phyloP scores from a whole-genome alignment of 495 filamentous ascomycete species.

The Geopyxis carbonaria region DNA sequence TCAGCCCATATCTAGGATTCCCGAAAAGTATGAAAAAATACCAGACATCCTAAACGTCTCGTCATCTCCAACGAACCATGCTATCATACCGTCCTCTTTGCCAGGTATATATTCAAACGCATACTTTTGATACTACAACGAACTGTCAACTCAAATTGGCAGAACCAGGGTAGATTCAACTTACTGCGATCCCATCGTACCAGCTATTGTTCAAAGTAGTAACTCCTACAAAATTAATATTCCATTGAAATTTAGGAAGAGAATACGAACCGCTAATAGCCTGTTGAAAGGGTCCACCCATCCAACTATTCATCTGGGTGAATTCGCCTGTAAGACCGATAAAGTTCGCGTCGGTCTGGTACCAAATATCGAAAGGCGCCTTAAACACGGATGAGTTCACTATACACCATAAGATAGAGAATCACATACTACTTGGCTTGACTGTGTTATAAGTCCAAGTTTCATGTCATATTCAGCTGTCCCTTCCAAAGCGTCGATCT shows the following conservation, averaged over 20 bases:
- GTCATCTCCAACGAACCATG: slow-evolving; percentile 52
- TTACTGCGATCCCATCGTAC: slow-evolving; percentile 47
- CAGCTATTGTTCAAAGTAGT: slow-evolving; percentile 58
- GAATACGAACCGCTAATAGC: slow-evolving; percentile 43
- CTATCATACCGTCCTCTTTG: slow-evolving; percentile 36
- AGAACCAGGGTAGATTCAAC: not conserved
- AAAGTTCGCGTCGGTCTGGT: slow-evolving; percentile 51
- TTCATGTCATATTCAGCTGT: slow-evolving; percentile 39
- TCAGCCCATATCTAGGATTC: slow-evolving; percentile 45
- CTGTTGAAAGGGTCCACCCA: slow-evolving; percentile 57
- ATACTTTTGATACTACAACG: slow-evolving; percentile 44
- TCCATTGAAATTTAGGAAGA: not conserved
- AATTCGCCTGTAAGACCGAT: slow-evolving; percentile 41
- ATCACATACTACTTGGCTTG: slow-evolving; percentile 45
- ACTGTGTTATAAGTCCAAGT: slow-evolving; percentile 54
- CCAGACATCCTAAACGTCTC: slow-evolving; percentile 52
- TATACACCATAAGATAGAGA: not conserved
- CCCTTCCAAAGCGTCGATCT: slow-evolving; percentile 68
- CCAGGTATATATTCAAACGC: slow-evolving; percentile 60
- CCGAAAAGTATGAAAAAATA: slow-evolving; percentile 43
- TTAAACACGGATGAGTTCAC: not conserved
- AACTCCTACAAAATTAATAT: slow-evolving; percentile 10
- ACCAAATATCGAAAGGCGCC: slow-evolving; percentile 28
- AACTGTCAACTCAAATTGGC: not conserved
- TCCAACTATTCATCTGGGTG: slow-evolving; percentile 47